phyloP scores from a whole-genome alignment of 352 stramenopile species.

The Phytophthora nicotianae region DNA sequence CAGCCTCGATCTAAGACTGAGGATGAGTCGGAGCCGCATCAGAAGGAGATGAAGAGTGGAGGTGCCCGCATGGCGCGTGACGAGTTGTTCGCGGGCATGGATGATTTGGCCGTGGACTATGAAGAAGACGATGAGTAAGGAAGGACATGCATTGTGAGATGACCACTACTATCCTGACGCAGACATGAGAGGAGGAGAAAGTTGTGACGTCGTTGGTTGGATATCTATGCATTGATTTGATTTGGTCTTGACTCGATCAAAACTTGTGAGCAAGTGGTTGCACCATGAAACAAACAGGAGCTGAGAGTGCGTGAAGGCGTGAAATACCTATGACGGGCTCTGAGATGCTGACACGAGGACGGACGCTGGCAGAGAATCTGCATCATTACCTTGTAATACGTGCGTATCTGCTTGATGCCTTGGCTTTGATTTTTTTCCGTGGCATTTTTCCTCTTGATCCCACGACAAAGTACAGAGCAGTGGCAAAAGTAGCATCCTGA shows the following conservation, averaged over 20 bases:
- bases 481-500: conserved; percentile 15
- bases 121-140: conserved; percentile 78
- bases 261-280: conserved; percentile 17
- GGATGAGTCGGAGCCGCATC: conserved; percentile 30
- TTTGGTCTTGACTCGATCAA: conserved; percentile 21
- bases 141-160: conserved; percentile 6
- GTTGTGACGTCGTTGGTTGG: conserved; percentile 33
- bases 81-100: conserved; percentile 65
- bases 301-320: conserved; percentile 24
- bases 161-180: conserved; percentile 19
- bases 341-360: conserved; percentile 22
- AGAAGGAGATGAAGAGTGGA: conserved; percentile 41
- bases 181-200: conserved; percentile 18
- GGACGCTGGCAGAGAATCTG: conserved; percentile 25
- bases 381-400: conserved; percentile 51
- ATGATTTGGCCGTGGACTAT: conserved; percentile 84
- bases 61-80: conserved; percentile 37
- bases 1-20: conserved; percentile 31
- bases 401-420: conserved; percentile 47
- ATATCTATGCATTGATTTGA: conserved; percentile 38
- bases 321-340: conserved; percentile 17
- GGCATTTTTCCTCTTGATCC: conserved; percentile 25
- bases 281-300: conserved; percentile 15
- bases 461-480: conserved; percentile 8
- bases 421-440: conserved; percentile 37